Evolutionary conservation across 2,329 filamentous ascomycete species (phyloP).

Genomic region (Phialophora expanda): DNA sequence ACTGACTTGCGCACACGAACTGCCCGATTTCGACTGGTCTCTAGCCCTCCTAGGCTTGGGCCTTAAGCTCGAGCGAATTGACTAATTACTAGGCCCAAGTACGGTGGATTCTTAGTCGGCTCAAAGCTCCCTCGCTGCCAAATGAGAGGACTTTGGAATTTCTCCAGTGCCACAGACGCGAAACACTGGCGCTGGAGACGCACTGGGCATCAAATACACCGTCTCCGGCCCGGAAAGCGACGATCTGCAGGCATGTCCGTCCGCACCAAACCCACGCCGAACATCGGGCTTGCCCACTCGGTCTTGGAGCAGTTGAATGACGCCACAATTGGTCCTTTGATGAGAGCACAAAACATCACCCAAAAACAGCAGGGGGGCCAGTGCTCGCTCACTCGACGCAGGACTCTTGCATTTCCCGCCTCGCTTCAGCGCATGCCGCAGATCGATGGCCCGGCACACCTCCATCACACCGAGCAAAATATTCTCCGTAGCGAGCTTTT

Average conservation of each 20-base stretch:
- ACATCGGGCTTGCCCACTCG: not conserved
- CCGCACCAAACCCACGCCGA: not conserved
- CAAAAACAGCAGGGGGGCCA: not conserved
- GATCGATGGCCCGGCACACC: constrained; percentile 5
- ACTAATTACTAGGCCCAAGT: not conserved
- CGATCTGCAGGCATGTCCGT: not conserved
- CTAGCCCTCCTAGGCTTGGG: not conserved
- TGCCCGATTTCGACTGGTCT: not conserved
- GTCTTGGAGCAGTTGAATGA: not conserved
- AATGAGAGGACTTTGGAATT: constrained; percentile 12
- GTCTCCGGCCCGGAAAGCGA: not conserved
- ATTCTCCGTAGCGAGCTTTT: constrained; percentile 21
- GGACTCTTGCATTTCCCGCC: constrained; percentile 25
- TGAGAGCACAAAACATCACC: constrained; percentile 7
- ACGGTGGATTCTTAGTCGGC: not conserved
- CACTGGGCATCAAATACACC: constrained; percentile 6
- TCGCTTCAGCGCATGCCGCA: constrained; percentile 11
- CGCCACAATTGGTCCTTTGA: constrained; percentile 8
- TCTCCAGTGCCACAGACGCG: constrained; percentile 9
- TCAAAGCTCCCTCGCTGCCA: not conserved
- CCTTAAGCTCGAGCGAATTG: not conserved
- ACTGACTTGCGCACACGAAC: not conserved
- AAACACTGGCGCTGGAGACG: constrained; percentile 13
- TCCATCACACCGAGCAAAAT: not conserved
- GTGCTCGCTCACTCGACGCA: not conserved